phyloP scores from a whole-genome alignment of 805 yeast species.

The Saccharomycopsis sp. region DNA sequence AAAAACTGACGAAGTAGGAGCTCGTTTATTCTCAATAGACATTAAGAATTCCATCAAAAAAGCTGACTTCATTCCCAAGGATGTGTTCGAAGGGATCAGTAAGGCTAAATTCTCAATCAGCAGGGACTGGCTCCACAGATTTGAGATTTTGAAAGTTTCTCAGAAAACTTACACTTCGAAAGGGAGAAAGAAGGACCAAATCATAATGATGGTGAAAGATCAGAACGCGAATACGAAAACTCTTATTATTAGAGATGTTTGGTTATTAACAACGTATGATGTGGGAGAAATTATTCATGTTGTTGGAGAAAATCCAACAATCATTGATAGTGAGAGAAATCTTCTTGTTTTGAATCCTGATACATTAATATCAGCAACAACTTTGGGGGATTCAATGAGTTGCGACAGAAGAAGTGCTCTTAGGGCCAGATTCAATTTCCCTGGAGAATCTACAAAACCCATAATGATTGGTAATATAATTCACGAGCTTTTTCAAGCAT shows the following conservation, averaged over 20 bases:
- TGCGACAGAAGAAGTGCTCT: constrained; percentile 71
- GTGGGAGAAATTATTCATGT: constrained; percentile 54
- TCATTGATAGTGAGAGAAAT: constrained; percentile 47
- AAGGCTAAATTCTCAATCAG: constrained; percentile 16
- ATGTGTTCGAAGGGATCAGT: constrained; percentile 8
- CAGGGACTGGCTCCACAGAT: constrained; percentile 18
- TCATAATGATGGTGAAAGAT: constrained; percentile 43
- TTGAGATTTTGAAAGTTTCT: constrained; percentile 10
- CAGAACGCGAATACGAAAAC: constrained; percentile 28
- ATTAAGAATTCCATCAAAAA: too few species aligned
- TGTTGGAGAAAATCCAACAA: constrained; percentile 32
- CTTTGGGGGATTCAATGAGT: constrained; percentile 62
- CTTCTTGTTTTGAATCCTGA: constrained; percentile 83
- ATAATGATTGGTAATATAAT: constrained; percentile 74
- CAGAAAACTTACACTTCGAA: constrained; percentile 8
- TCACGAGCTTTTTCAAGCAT: constrained; percentile 58
- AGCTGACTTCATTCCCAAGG: too few species aligned
- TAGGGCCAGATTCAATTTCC: constrained; percentile 43
- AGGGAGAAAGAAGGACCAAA: constrained; percentile 15
- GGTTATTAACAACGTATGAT: constrained; percentile 41
- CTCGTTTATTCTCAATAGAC: constrained; percentile 9
- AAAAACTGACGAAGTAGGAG: constrained; percentile 5
- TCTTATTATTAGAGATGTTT: constrained; percentile 52
- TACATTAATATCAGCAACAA: constrained; percentile 67
- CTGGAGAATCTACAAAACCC: constrained; percentile 57